Base-by-base conservation (phyloP, 1,139 yeast genomes). In the Wickerhamomyces sp. region DNA sequence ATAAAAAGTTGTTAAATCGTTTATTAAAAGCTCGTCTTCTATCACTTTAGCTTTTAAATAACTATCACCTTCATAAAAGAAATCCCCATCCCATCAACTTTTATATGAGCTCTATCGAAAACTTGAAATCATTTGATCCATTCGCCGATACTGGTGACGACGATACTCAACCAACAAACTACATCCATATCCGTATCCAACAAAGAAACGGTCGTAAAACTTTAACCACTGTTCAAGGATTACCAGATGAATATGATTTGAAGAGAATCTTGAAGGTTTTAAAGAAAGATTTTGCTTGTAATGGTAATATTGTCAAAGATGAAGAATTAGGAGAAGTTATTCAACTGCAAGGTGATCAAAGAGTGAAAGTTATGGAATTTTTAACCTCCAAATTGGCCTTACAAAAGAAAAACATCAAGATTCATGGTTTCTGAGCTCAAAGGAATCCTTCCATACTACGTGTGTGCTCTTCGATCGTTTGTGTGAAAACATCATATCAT, bases 61-160 rank as follows among this genome's bases (percentile, higher is more conserved):
- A 18, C 23, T n/a, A 18, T 4, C 23, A 18, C 5, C 23, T 18
- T 18, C 23, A 18, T 5, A 18, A 18, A 18, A 18, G 23, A 18
- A 18, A 18, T 5, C 23, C 13, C 36, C 36, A 34, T 34, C 36
- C 26, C 13, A 13, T 18, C 9, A 10, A 34, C 23, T 18, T 18
- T 18, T 18, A 18, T 18, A 18, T 18, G 23, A 18, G 23, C 23
- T 18, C 23, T 18, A 18, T 18, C 15, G 38, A 29, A 27, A n/a
- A 30, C 6, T 34, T 43, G 10, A 38, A 2, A 7, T 10, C 15
- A 33, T 18, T 38, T 78, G 96, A 93, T 76, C 99, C 99, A 59
- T 93, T 93, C 84, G 97, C 98, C 83, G 99, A 93, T 73, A 91
- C 97, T 73, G 98, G 97, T 78, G 98, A 93, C 81, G 95, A 94